A percentile compares a stretch with the other conserved stretches of the same genome.
Conservation (phyloP, 257 asterid species). For the Asclepias syriaca region DNA sequence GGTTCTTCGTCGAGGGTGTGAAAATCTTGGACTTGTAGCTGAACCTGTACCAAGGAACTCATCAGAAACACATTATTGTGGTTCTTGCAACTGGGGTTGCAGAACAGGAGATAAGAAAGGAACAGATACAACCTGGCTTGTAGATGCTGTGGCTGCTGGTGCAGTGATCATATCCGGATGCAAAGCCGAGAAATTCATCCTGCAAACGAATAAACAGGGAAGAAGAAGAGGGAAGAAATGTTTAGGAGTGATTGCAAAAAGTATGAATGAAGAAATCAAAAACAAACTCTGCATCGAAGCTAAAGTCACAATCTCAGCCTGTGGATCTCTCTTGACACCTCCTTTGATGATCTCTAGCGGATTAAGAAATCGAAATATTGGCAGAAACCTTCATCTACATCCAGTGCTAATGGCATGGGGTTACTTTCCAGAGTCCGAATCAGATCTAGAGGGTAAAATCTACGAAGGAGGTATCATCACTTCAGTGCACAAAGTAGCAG, state of each 20-base stretch:
- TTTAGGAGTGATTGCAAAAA: slow-evolving; percentile 53
- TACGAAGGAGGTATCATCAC: slow-evolving; percentile 88
- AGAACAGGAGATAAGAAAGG: slow-evolving; percentile 76
- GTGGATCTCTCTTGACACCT: slow-evolving; percentile 83
- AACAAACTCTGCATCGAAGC: slow-evolving; percentile 47
- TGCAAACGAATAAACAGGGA: slow-evolving; percentile 17
- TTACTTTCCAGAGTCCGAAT: slow-evolving; percentile 49
- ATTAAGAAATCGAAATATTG: slow-evolving; percentile 54
- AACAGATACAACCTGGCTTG: slow-evolving; percentile 80
- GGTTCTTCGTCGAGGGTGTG: slow-evolving; percentile 65
- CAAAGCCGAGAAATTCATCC: slow-evolving; percentile 50
- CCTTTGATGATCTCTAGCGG: slow-evolving; percentile 75
- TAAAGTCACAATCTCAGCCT: slow-evolving; percentile 65
- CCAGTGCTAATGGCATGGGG: slow-evolving; percentile 97
- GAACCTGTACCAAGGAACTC: slow-evolving; percentile 62
- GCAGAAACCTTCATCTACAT: slow-evolving; percentile 77
- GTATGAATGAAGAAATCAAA: slow-evolving; percentile 26
- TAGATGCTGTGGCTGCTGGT: slow-evolving; percentile 67
- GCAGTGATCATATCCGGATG: slow-evolving; percentile 71
- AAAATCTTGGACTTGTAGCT: slow-evolving; percentile 49
- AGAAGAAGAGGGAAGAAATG: slow-evolving; percentile 36
- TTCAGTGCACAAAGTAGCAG: slow-evolving; percentile 55
- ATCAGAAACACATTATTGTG: slow-evolving; percentile 61
- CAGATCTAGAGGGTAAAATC: slow-evolving; percentile 41
- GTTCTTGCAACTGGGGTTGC: slow-evolving; percentile 79